Evolutionary conservation across 345 rosid species (phyloP).

Genomic region (Fremontodendron californicum): DNA sequence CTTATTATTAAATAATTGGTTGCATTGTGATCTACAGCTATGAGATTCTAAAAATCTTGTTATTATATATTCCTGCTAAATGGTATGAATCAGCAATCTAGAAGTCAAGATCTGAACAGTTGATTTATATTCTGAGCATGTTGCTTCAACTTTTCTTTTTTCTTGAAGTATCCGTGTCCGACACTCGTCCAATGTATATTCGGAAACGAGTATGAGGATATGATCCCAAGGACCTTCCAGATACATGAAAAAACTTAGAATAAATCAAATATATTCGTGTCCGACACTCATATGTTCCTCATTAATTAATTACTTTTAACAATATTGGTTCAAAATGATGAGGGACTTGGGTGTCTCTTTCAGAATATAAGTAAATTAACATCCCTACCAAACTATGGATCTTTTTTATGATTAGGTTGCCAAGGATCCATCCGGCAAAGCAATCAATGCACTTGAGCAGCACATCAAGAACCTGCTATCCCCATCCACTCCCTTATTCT

Average conservation of each 20-base stretch:
- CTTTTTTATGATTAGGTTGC: slow-evolving; percentile 54
- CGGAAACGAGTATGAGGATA: too few species aligned
- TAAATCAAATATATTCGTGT: too few species aligned
- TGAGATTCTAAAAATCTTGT: background rate
- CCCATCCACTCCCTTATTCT: slow-evolving; percentile 86
- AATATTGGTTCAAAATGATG: background rate
- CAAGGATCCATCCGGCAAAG: slow-evolving; percentile 78
- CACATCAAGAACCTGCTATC: slow-evolving; percentile 83
- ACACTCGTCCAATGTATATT: too few species aligned
- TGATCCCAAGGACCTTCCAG: too few species aligned
- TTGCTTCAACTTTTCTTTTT: too few species aligned
- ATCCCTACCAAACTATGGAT: background rate
- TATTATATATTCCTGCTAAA: background rate
- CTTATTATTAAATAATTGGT: background rate
- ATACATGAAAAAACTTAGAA: too few species aligned
- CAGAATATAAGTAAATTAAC: background rate
- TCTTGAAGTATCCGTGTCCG: too few species aligned
- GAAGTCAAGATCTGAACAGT: background rate
- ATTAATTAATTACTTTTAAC: background rate
- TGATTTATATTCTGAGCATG: background rate
- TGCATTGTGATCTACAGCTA: background rate
- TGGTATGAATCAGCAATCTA: background rate
- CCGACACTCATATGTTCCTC: too few species aligned
- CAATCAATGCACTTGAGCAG: slow-evolving; percentile 83
- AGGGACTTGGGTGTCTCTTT: background rate